Evolutionary conservation across 208 protist species (phyloP).

Genomic region (Herpetomonas muscarum): DNA sequence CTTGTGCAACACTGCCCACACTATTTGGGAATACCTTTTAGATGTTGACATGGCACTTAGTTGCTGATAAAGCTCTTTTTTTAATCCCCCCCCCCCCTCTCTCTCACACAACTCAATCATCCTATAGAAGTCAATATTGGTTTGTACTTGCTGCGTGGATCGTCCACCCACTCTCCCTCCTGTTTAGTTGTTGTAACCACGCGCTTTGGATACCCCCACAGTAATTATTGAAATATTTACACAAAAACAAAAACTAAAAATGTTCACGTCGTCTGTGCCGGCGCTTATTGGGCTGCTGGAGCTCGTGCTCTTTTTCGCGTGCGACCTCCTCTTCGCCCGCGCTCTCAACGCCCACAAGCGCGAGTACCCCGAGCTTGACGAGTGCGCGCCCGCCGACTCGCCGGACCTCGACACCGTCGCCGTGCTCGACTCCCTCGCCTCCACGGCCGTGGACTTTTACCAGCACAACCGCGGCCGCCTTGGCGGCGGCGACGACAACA

Average conservation of each 20-base stretch:
- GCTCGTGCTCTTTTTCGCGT: slow-evolving; percentile 51
- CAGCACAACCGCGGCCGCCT: slow-evolving; percentile 37
- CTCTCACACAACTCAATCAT: no score
- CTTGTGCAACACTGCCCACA: no score
- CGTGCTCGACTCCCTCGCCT: slow-evolving; percentile 46
- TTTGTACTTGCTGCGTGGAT: no score
- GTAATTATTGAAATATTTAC: not conserved
- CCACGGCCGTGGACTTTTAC: slow-evolving; percentile 45
- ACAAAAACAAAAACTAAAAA: slow-evolving; percentile 1
- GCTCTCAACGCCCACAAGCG: slow-evolving; percentile 47
- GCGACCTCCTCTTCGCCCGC: slow-evolving; percentile 57
- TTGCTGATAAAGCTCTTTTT: no score
- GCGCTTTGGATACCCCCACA: no score
- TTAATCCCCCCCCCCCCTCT: no score
- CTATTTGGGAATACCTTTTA: no score
- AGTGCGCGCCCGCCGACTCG: slow-evolving; percentile 51
- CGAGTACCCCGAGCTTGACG: slow-evolving; percentile 62
- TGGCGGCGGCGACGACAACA: slow-evolving; percentile 10
- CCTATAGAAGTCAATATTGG: no score
- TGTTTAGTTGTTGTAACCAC: slow-evolving; percentile 19
- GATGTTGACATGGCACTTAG: no score
- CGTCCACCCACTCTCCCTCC: no score
- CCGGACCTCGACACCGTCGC: slow-evolving; percentile 67
- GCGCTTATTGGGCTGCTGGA: slow-evolving; percentile 28
- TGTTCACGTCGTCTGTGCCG: slow-evolving; percentile 24